These are phyloP conservation scores for Emydomyces testavorans DNA, from an alignment of 2,329 filamentous ascomycete genomes.

Conservation along the genomic window DNA sequence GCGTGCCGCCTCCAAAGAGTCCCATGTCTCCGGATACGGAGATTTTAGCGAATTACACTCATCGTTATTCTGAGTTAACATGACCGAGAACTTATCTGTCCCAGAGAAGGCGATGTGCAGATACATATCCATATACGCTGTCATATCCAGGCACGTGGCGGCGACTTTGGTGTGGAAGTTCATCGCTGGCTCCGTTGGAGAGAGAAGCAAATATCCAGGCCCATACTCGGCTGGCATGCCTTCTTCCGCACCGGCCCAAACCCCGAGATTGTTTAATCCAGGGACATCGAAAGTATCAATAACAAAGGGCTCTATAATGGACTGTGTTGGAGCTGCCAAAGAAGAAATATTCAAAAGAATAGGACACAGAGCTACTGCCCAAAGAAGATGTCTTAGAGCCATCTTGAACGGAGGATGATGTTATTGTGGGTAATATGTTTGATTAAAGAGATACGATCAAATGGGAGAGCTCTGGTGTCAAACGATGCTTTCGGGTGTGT, in stretches of 20 bases:
- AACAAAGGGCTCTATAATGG: slow-evolving; percentile 25
- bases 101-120: slow-evolving; percentile 55
- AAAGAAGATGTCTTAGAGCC: neutral
- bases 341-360: neutral
- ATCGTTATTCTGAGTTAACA: slow-evolving; percentile 55
- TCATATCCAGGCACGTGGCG: slow-evolving; percentile 46
- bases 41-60: slow-evolving; percentile 44
- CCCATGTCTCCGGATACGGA: slow-evolving; percentile 57
- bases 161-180: slow-evolving; percentile 50
- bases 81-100: slow-evolving; percentile 51
- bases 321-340: neutral
- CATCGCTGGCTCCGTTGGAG: slow-evolving; percentile 49
- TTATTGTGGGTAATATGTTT: neutral
- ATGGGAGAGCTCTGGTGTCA: neutral
- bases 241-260: slow-evolving; percentile 57
- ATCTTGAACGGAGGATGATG: neutral
- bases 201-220: slow-evolving; percentile 44
- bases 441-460: neutral
- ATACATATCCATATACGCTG: slow-evolving; percentile 45
- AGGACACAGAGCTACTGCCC: neutral
- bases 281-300: slow-evolving; percentile 50
- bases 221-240: slow-evolving; percentile 43
- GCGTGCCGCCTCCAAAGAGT: slow-evolving; percentile 52
- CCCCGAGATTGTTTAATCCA: slow-evolving; percentile 47
- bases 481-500: too few species aligned